Evolutionary conservation across 192 early-diverging fungal species (phyloP).

Genomic region (Coemansia sp.): DNA sequence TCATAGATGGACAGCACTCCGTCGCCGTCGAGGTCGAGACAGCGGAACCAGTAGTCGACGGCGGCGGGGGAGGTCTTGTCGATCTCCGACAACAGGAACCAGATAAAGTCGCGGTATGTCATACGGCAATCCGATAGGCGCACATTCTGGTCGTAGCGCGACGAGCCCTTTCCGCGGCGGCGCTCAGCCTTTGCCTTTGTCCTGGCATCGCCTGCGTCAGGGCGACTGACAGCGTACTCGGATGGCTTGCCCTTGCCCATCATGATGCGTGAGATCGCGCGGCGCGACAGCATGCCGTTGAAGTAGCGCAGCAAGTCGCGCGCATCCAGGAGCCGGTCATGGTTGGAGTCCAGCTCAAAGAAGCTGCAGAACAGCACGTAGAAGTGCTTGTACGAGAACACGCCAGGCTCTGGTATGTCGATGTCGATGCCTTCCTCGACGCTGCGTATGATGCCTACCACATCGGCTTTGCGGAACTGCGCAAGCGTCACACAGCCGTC

Average conservation of each 20-base stretch:
- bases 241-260: conserved; percentile 60
- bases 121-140: conserved; percentile 58
- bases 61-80: conserved; percentile 68
- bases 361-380: conserved; percentile 98
- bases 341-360: conserved; percentile 90
- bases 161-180: conserved; percentile 22
- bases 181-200: conserved; percentile 27
- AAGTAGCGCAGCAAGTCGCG: conserved; percentile 74
- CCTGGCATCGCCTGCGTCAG: conserved; percentile 10
- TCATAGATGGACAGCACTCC: conserved; percentile 84
- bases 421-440: conserved; percentile 73
- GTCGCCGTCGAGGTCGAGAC: conserved; percentile 88
- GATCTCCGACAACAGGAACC: conserved; percentile 81
- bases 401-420: conserved; percentile 65
- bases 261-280: conserved; percentile 73
- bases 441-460: conserved; percentile 61
- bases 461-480: conserved; percentile 69
- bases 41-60: conserved; percentile 89
- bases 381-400: conserved; percentile 97
- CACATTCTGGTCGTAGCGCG: conserved; percentile 45
- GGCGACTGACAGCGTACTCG: conserved; percentile 7
- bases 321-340: conserved; percentile 74
- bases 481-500: conserved; percentile 71
- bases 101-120: conserved; percentile 82
- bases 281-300: conserved; percentile 64